Conservation (phyloP, 2,329 filamentous ascomycete species). For the Clonostachys solani region DNA sequence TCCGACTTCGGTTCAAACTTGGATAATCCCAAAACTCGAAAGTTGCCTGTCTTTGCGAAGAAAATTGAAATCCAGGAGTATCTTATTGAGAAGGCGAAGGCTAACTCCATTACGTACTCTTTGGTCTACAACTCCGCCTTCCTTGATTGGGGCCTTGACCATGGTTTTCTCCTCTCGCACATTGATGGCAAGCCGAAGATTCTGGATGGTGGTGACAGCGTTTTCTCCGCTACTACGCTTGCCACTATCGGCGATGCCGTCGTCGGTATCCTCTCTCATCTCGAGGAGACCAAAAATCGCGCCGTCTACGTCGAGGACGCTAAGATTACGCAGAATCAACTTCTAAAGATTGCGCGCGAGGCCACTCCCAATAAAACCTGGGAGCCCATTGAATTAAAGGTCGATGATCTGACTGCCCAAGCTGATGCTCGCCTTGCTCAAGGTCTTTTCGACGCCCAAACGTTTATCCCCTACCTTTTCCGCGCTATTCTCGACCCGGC, state of each 20-base stretch:
- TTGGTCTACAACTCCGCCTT: slow-evolving; percentile 48
- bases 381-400: slow-evolving; percentile 32
- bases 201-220: slow-evolving; percentile 42
- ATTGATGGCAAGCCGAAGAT: slow-evolving; percentile 32
- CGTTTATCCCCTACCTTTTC: slow-evolving; percentile 17
- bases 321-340: slow-evolving; percentile 36
- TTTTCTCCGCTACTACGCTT: slow-evolving; percentile 44
- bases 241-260: slow-evolving; percentile 40
- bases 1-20: slow-evolving; percentile 47
- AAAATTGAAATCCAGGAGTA: slow-evolving; percentile 40
- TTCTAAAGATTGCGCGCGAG: slow-evolving; percentile 41
- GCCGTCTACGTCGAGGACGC: slow-evolving; percentile 37
- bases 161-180: slow-evolving; percentile 37
- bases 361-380: slow-evolving; percentile 39
- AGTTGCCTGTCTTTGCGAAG: slow-evolving; percentile 43
- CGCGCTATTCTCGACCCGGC: background rate
- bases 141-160: slow-evolving; percentile 49
- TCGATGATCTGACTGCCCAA: background rate
- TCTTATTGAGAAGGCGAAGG: slow-evolving; percentile 30
- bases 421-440: slow-evolving; percentile 13
- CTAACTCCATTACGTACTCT: slow-evolving; percentile 46
- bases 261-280: slow-evolving; percentile 40
- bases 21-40: slow-evolving; percentile 19
- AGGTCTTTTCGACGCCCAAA: slow-evolving; percentile 18
- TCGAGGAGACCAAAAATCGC: slow-evolving; percentile 47